Base-by-base conservation (phyloP, 2,329 filamentous ascomycete genomes). In the Aspergillus carbonarius region DNA sequence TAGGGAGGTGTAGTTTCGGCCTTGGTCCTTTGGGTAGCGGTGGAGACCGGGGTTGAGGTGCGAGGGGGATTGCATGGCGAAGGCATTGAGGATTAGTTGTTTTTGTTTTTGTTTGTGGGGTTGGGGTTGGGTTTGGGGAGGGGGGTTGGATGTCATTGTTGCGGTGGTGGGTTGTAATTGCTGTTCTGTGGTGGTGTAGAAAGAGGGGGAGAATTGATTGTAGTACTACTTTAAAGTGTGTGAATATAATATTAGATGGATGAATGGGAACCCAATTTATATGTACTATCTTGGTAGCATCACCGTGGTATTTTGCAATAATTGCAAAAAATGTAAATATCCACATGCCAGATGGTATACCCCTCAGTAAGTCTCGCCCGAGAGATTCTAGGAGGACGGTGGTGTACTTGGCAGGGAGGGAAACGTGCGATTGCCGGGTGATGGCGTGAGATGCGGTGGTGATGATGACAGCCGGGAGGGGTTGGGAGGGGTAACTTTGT, bases 1-100 rank as follows among this genome's bases (percentile, higher is more conserved):
- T 23, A 82, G 66, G 17, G 72, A 74, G 46, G 77, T 77, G 65
- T 78, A 79, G 32, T 74, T 66, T 50, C 72, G 57, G 15, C 72
- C 74, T 59, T 74, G 68, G 63, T 78, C 74, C 5, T 59, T 59
- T 1, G 74, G 72, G 49, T 75, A 67, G 13, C 71, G 70, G 61
- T 73, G 74, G 34, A 76, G 63, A 54, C 78, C 78, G n/a, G 79
- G 78, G 54, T 77, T 76, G 35, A 81, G 65, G 63, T 81, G 78
- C 2, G 74, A 73, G n/a, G 78, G 78, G 1, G 77, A 74, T 47
- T 78, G 74, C 78, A 81, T 81, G 2, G 76, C 76, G 59, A 81
- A 81, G 15, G 79, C 78, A 63, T 80, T 81, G 70, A 81, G 75
- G 25, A 80, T 76, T 66, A 78, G 74, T 62, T 76, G 71, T 61